phyloP scores from a whole-genome alignment of 768 basidiomycete species.

The Mycena epipterygia region DNA sequence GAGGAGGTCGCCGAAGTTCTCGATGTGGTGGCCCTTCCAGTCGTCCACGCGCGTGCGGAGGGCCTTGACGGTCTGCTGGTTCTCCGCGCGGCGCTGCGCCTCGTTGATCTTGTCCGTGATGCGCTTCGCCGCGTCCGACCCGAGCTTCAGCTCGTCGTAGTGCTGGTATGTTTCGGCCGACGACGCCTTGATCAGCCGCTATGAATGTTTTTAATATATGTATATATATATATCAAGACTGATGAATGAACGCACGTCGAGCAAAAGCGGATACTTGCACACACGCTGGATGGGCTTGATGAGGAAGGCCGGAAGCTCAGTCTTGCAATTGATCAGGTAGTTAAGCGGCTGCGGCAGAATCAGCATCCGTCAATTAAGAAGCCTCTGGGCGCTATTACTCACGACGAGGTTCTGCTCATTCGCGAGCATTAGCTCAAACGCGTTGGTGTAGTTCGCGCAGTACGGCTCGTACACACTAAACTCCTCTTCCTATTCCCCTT shows the following conservation, averaged over 20 bases:
- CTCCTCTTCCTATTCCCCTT: constrained; percentile 96
- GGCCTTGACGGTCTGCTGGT: constrained; percentile 89
- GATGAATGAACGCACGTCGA: constrained; percentile 73
- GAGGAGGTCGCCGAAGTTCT: constrained; percentile 93
- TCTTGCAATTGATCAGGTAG: constrained; percentile 88
- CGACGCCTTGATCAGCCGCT: constrained; percentile 81
- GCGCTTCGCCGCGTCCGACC: constrained; percentile 89
- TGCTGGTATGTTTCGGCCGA: constrained; percentile 73
- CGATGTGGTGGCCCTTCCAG: constrained; percentile 98
- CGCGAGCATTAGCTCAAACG: constrained; percentile 84
- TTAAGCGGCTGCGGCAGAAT: constrained; percentile 82
- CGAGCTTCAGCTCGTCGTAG: constrained; percentile 85
- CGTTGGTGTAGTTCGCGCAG: constrained; percentile 92
- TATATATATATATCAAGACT: too few relatives aligned
- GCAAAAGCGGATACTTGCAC: constrained; percentile 96
- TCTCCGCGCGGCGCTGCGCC: constrained; percentile 91
- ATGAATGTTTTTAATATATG: too few relatives aligned
- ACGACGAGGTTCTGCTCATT: constrained; percentile 90
- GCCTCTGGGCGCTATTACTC: too few relatives aligned
- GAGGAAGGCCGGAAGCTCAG: constrained; percentile 93
- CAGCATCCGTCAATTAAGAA: too few relatives aligned
- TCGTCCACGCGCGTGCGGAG: constrained; percentile 92
- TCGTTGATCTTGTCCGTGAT: constrained; percentile 98
- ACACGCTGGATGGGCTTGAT: constrained; percentile 98
- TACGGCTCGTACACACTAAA: constrained; percentile 97